phyloP scores from a whole-genome alignment of 306 rosid species.

The Vachellia pachyceras region DNA sequence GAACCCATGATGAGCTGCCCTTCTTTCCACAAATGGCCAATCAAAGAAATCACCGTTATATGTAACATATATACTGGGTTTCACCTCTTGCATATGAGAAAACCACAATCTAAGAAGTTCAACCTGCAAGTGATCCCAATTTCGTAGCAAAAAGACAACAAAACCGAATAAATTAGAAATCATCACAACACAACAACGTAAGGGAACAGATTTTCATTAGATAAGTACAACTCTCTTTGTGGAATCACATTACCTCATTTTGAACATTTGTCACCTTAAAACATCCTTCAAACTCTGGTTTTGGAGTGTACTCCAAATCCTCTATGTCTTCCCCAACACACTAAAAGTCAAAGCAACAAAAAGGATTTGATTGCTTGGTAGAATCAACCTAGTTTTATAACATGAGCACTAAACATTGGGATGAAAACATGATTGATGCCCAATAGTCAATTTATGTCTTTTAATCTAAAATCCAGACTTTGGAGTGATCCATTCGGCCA shows the following conservation, averaged over 20 bases:
- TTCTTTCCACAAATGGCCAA: conserved; percentile 94
- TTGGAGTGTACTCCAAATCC: conserved; percentile 92
- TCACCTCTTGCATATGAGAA: conserved; percentile 93
- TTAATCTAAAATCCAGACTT: conserved; percentile 12
- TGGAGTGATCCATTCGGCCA: conserved; percentile 18
- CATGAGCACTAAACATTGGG: conserved; percentile 26
- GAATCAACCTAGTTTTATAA: conserved; percentile 27
- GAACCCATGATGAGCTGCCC: conserved; percentile 86
- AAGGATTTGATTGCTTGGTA: conserved; percentile 22
- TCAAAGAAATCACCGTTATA: conserved; percentile 96
- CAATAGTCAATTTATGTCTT: conserved; percentile 24
- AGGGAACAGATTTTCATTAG: conserved; percentile 22
- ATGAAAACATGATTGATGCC: conserved; percentile 22
- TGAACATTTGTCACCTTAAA: conserved; percentile 90
- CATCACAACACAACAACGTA: conserved; percentile 23
- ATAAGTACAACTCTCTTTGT: conserved; percentile 14
- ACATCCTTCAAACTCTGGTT: conserved; percentile 91
- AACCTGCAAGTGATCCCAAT: conserved; percentile 56
- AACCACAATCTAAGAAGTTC: conserved; percentile 94
- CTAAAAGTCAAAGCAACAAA: conserved; percentile 58
- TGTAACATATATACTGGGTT: conserved; percentile 96
- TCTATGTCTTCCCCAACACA: conserved; percentile 96
- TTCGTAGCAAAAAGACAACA: conserved; percentile 9
- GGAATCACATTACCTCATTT: conserved; percentile 71
- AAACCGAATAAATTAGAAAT: conserved; percentile 22